phyloP scores from a whole-genome alignment of 2,329 filamentous ascomycete genomes.

The Colletotrichum viniferum region DNA sequence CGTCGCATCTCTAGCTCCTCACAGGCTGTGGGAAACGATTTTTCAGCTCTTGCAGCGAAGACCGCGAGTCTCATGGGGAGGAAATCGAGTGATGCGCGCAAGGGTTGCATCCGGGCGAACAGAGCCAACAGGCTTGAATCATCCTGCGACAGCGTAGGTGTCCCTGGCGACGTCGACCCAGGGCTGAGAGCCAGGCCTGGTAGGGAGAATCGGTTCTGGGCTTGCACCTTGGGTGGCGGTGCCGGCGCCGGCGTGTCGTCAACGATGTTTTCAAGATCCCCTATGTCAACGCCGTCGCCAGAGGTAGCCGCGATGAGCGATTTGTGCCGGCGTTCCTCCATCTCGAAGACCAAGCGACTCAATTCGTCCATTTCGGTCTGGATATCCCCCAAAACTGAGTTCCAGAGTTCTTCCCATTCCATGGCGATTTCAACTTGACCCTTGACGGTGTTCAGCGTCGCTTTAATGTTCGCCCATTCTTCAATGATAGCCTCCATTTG shows the following conservation, averaged over 20 bases:
- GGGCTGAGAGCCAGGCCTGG: constrained; percentile 68
- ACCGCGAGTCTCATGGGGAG: constrained; percentile 91
- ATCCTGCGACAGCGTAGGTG: constrained; percentile 69
- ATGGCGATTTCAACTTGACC: constrained; percentile 94
- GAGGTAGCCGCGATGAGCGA: constrained; percentile 66
- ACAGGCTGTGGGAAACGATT: constrained; percentile 87
- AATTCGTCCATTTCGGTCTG: constrained; percentile 84
- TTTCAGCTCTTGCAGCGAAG: constrained; percentile 79
- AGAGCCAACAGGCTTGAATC: constrained; percentile 87
- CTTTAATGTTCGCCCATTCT: constrained; percentile 85
- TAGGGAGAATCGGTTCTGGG: constrained; percentile 72
- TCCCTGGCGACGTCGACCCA: constrained; percentile 55
- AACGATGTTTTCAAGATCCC: constrained; percentile 89
- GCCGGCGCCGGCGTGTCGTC: constrained; percentile 80
- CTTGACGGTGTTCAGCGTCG: constrained; percentile 78
- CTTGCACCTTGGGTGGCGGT: constrained; percentile 51
- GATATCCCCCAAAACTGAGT: constrained; percentile 90
- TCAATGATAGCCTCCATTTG: constrained; percentile 89
- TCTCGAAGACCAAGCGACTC: constrained; percentile 86
- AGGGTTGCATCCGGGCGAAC: constrained; percentile 93
- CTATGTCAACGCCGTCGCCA: constrained; percentile 78
- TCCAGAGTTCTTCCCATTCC: constrained; percentile 99
- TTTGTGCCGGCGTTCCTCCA: constrained; percentile 94
- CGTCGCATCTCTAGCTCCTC: constrained; percentile 83
- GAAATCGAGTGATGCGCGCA: constrained; percentile 92